Conservation (phyloP, 805 yeast species). For the Nakazawaea siamensis region DNA sequence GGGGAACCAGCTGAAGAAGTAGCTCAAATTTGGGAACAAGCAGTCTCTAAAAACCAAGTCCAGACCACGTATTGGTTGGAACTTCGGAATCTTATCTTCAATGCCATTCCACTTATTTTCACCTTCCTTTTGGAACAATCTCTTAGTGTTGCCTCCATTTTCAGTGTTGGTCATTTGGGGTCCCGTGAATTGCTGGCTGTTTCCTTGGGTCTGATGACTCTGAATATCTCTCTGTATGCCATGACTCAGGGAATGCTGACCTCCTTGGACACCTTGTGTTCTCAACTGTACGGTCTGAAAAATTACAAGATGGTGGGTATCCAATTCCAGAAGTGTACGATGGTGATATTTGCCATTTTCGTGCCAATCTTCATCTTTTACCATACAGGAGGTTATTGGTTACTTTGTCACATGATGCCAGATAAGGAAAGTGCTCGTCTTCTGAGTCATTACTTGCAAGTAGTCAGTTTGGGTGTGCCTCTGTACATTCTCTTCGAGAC, state of each 20-base stretch:
- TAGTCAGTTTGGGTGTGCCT: slow-evolving; percentile 44
- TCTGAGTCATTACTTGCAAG: slow-evolving; percentile 39
- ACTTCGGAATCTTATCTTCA: slow-evolving; percentile 18
- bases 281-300: slow-evolving; percentile 52
- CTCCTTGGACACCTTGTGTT: slow-evolving; percentile 48
- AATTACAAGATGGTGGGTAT: slow-evolving; percentile 42
- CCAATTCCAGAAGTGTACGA: slow-evolving; percentile 41
- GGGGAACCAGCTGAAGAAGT: background rate
- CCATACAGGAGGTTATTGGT: slow-evolving; percentile 33
- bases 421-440: slow-evolving; percentile 37
- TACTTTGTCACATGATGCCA: slow-evolving; percentile 35
- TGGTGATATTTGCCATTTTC: slow-evolving; percentile 33
- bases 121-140: slow-evolving; percentile 50
- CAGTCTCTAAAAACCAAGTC: slow-evolving; percentile 1
- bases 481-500: slow-evolving; percentile 49
- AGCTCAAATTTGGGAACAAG: slow-evolving; percentile 2
- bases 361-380: slow-evolving; percentile 31
- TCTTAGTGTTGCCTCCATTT: slow-evolving; percentile 43
- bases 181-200: slow-evolving; percentile 51
- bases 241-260: slow-evolving; percentile 52
- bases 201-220: slow-evolving; percentile 48
- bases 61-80: slow-evolving; percentile 13
- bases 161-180: slow-evolving; percentile 54
- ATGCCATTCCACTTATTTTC: slow-evolving; percentile 42
- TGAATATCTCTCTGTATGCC: slow-evolving; percentile 47